Base-by-base conservation (phyloP, 2,329 filamentous ascomycete genomes). In the Bretziella fagacearum region DNA sequence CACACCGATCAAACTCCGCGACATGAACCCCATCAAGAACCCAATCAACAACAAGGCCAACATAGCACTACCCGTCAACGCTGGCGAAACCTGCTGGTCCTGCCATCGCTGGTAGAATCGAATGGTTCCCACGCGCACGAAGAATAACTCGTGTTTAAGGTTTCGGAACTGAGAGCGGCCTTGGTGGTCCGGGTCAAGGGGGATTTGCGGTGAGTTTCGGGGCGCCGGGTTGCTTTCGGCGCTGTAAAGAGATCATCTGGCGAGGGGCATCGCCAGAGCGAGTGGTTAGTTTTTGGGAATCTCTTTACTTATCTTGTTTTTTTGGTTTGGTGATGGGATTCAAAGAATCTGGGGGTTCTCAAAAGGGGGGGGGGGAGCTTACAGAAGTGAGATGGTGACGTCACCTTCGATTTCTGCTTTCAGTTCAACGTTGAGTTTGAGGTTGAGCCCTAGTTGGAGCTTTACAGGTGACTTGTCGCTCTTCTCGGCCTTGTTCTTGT, bases 331-430 rank as follows among this genome's bases (percentile, higher is more conserved):
- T 13, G 26, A 6, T 17, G 10, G 18, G 18, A 25, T n/a, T 8
- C 6, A 23, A 15, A 29, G n/a, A 27, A 20, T n/a, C n/a, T n/a
- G n/a, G n/a, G n/a, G n/a, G n/a, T n/a, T n/a, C n/a, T n/a, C n/a
- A n/a, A 35, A 4, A 39, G 20, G 15, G 15, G 39, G 25, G 23
- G 29, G 32, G 17, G 32, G 20, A 25, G 37, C 63, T 53, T 62
- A 64, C 80, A 81, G 73, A 56, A 84, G 65, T 45, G 73, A 76
- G 50, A 84, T 61, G 17, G 79, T 83, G 56, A 86, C 60, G 63
- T 85, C 81, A 54, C 81, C 81, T 55, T 84, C 73, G 51, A 86
- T 81, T 58, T 76, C 79, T 20, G 81, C 81, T 67, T 84, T 85
- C 46, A 86, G 65, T 61, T 84, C 77, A 52, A 86, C 77, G 62